Evolutionary conservation across 2,329 filamentous ascomycete species (phyloP).

Genomic region (Fusarium avenaceum): DNA sequence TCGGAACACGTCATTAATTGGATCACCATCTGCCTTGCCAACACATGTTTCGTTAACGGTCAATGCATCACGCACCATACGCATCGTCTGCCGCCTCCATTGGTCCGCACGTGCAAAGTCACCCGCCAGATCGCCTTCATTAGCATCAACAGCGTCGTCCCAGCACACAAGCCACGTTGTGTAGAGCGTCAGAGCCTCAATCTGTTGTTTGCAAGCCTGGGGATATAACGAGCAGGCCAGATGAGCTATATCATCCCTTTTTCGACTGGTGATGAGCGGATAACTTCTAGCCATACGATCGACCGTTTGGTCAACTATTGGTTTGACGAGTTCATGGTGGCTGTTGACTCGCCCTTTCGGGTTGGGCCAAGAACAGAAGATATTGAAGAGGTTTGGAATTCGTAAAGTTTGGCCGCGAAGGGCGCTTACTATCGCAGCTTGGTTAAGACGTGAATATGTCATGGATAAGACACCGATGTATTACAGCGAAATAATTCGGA

Average conservation of each 20-base stretch:
- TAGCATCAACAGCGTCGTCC: constrained; percentile 53
- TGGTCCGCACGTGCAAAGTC: constrained; percentile 47
- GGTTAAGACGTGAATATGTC: constrained; percentile 38
- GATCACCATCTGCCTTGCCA: constrained; percentile 18
- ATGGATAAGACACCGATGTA: constrained; percentile 14
- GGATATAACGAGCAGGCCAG: constrained; percentile 45
- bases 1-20: constrained; percentile 46
- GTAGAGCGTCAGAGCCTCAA: constrained; percentile 46
- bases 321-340: constrained; percentile 38
- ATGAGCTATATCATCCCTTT: constrained; percentile 53
- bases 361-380: constrained; percentile 49
- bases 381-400: constrained; percentile 45
- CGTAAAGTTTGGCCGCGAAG: constrained; percentile 49
- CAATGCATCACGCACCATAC: constrained; percentile 38
- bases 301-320: constrained; percentile 42
- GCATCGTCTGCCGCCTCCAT: constrained; percentile 46
- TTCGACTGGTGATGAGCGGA: constrained; percentile 41
- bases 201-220: constrained; percentile 25
- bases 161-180: constrained; percentile 52
- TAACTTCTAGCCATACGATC: constrained; percentile 55
- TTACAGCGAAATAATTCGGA: neutral
- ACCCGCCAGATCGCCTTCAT: constrained; percentile 47
- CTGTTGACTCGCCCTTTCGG: constrained; percentile 35
- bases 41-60: constrained; percentile 8
- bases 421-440: constrained; percentile 38